A percentile compares a stretch with the other conserved stretches of the same genome.
phyloP scores from a whole-genome alignment of 2,329 filamentous ascomycete species.

The Botrytis squamosa region DNA sequence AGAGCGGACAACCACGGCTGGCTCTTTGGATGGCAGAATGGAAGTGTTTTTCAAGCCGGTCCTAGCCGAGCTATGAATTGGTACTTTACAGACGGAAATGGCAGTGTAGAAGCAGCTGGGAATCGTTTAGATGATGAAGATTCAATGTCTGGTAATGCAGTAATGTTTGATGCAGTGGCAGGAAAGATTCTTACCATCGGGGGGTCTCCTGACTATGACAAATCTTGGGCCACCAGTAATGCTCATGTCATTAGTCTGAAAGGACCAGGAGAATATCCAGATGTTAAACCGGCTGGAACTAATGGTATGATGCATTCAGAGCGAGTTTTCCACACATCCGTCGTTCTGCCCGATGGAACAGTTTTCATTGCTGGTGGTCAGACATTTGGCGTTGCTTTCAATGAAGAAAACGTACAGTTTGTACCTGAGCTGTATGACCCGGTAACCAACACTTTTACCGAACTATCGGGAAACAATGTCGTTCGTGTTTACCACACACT shows the following conservation, averaged over 20 bases:
- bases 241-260: slow-evolving; percentile 1
- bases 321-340: slow-evolving; percentile 10
- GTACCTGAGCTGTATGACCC: slow-evolving; percentile 3
- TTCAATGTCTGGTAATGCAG: slow-evolving; percentile 13
- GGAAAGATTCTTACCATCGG: slow-evolving; percentile 12
- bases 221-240: background rate
- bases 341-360: slow-evolving; percentile 3
- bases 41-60: slow-evolving; percentile 8
- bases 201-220: slow-evolving; percentile 3
- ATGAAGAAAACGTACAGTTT: slow-evolving; percentile 9
- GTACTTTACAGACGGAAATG: slow-evolving; percentile 9
- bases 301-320: slow-evolving; percentile 1
- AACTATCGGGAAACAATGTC: background rate
- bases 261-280: background rate
- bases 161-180: slow-evolving; percentile 11
- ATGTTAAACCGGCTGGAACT: background rate
- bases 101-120: background rate
- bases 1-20: slow-evolving; percentile 14
- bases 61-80: slow-evolving; percentile 15
- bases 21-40: slow-evolving; percentile 12
- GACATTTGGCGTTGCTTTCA: slow-evolving; percentile 4
- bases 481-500: slow-evolving; percentile 12
- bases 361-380: slow-evolving; percentile 11
- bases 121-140: background rate
- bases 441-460: background rate